Evolutionary conservation across 106 monocot genomes (phyloP), one percentile per base, ranked within the genome.

Genomic region (Amphibolis antarctica): DNA sequence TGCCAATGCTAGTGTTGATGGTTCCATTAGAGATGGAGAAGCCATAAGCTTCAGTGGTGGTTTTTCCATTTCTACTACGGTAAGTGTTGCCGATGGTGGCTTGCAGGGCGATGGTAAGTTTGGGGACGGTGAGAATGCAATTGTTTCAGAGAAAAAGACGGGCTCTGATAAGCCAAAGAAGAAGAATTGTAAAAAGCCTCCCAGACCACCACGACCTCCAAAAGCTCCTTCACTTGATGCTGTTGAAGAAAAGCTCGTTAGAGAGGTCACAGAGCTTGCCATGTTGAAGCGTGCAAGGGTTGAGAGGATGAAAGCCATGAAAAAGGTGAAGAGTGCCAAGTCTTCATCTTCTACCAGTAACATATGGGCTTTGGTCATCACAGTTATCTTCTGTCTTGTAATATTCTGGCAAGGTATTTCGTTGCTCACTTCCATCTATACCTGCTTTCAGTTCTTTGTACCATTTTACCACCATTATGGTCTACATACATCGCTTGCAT

Each of bases 331-430:
- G 74, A 70, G 70, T 53, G 15, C 52, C 1, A 79, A 59, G 21
- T 12, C 67, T 13, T 0, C 60, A 22, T 79, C 64, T 53, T 70
- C 66, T 42, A 46, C n/a, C 46, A 66, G 74, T 45, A 79, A 48
- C 36, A n/a, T 74, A 1, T 79, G 64, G 28, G 63, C 79, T 15
- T 52, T 79, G 60, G 25, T 79, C 42, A 42, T 79, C 57, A 79
- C 79, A 5, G 9, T 66, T 10, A 65, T 79, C 45, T 79, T 79
- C 60, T 79, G 79, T 36, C 18, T 79, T 31, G 44, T 79, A 7
- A 59, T 79, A 53, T 28, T 79, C 19, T 74, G 74, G 79, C 79
- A 74, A 74, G 79, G 79, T 79, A 70, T 53, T 29, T 12, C 21
- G 10, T 24, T 53, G 53, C 10, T 24, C 23, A 20, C 22, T 53